These are phyloP conservation scores for Tylopilus sp. DNA, from an alignment of 768 basidiomycete genomes.

Conservation along the genomic window DNA sequence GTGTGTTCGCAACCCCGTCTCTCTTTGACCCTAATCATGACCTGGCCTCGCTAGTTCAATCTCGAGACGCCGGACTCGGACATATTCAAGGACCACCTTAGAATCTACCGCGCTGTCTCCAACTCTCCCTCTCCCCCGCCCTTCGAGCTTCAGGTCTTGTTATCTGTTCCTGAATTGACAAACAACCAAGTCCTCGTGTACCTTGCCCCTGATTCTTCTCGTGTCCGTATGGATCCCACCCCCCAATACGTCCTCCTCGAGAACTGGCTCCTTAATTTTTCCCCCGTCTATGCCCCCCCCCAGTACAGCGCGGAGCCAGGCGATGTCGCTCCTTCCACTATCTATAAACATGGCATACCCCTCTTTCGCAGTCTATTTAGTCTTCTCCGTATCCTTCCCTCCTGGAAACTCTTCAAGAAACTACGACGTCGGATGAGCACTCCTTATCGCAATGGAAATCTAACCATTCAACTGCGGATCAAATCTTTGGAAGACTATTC, in stretches of 20 bases:
- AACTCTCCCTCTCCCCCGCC: slow-evolving; percentile 36
- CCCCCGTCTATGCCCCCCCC: slow-evolving; percentile 18
- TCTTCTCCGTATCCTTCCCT: slow-evolving; percentile 67
- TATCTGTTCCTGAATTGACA: slow-evolving; percentile 65
- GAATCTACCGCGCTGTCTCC: slow-evolving; percentile 54
- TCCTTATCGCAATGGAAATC: slow-evolving; percentile 39
- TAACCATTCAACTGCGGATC: slow-evolving; percentile 49
- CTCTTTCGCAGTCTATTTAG: slow-evolving; percentile 73
- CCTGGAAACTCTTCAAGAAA: slow-evolving; percentile 70
- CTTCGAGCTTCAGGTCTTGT: slow-evolving; percentile 66
- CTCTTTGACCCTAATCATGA: background rate
- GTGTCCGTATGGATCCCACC: slow-evolving; percentile 64
- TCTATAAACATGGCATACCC: slow-evolving; percentile 83
- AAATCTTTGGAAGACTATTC: slow-evolving; percentile 32
- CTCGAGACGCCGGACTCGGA: slow-evolving; percentile 75
- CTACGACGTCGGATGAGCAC: slow-evolving; percentile 42
- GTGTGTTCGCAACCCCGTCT: slow-evolving; percentile 39
- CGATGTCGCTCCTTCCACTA: slow-evolving; percentile 66
- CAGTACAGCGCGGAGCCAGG: slow-evolving; percentile 26
- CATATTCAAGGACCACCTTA: slow-evolving; percentile 57
- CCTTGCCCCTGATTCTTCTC: slow-evolving; percentile 52
- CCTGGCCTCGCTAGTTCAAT: slow-evolving; percentile 59
- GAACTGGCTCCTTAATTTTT: slow-evolving; percentile 58
- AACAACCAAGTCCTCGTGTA: slow-evolving; percentile 74
- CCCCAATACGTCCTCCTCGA: slow-evolving; percentile 72